Evolutionary conservation across 2,329 filamentous ascomycete species (phyloP).

Genomic region (Clarireedia sp.): DNA sequence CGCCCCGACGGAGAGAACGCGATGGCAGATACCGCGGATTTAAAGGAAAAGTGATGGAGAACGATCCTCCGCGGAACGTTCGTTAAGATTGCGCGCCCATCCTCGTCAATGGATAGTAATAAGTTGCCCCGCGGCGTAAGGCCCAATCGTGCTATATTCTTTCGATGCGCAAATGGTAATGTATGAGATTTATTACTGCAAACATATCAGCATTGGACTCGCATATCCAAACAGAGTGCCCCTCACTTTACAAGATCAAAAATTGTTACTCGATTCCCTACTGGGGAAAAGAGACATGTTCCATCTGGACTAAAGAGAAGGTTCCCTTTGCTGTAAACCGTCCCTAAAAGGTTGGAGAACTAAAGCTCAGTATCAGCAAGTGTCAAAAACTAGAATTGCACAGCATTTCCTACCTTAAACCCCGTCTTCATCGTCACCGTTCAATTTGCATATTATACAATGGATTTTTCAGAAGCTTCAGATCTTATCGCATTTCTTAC

Average conservation of each 20-base stretch:
- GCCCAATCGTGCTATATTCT: constrained; percentile 82
- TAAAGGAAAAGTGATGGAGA: constrained; percentile 95
- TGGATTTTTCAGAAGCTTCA: constrained; percentile 1
- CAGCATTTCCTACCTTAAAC: constrained; percentile 64
- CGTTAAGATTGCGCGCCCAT: constrained; percentile 87
- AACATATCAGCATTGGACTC: background rate
- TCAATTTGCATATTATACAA: constrained; percentile 19
- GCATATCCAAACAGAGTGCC: background rate
- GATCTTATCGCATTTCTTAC: constrained; percentile 8
- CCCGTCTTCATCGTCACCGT: constrained; percentile 85
- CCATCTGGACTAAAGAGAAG: constrained; percentile 95
- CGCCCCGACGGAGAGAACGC: constrained; percentile 86
- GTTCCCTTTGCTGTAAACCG: constrained; percentile 97
- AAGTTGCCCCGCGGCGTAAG: constrained; percentile 87
- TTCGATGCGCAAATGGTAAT: constrained; percentile 83
- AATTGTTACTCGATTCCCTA: constrained; percentile 90
- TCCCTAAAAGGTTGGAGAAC: constrained; percentile 98
- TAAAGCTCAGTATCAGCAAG: constrained; percentile 35
- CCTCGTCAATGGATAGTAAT: constrained; percentile 85
- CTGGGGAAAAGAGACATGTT: constrained; percentile 88
- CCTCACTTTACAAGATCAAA: constrained; percentile 90
- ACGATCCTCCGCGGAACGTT: constrained; percentile 79
- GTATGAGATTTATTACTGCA: constrained; percentile 78
- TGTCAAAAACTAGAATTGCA: background rate
- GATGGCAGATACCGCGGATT: constrained; percentile 70